These are phyloP conservation scores for Ceriops tagal DNA, from an alignment of 345 rosid genomes.

Conservation along the genomic window DNA sequence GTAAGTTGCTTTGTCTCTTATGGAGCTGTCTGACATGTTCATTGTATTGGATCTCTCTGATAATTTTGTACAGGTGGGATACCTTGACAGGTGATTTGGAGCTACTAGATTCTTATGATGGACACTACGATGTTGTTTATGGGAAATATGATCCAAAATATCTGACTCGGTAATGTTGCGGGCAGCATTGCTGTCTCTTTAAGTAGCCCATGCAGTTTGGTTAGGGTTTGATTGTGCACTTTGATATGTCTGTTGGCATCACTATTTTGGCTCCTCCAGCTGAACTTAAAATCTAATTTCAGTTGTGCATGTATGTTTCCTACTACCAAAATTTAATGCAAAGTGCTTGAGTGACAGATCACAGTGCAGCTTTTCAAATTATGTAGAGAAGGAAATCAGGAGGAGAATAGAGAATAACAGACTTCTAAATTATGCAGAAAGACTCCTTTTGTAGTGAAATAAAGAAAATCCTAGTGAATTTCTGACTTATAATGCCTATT, in stretches of 20 bases:
- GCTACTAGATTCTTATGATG: conserved; percentile 76
- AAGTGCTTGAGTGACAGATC: too few relatives aligned
- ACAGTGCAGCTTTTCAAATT: background rate
- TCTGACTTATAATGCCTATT: too few relatives aligned
- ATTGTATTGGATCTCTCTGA: conserved; percentile 24
- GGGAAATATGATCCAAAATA: conserved; percentile 80
- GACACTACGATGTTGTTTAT: conserved; percentile 84
- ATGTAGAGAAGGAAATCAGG: too few relatives aligned
- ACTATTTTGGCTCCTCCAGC: conserved; percentile 18
- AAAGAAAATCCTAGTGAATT: too few relatives aligned
- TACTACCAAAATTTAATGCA: conserved; percentile 10
- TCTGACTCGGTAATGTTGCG: conserved; percentile 62
- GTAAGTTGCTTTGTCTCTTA: conserved; percentile 46
- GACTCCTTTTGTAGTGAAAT: too few relatives aligned
- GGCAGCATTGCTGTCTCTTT: background rate
- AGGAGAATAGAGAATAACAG: too few relatives aligned
- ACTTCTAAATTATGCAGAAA: too few relatives aligned
- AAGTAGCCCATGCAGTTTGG: background rate
- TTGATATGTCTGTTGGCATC: background rate
- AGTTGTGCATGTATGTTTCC: background rate
- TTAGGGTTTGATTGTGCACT: background rate
- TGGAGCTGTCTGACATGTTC: conserved; percentile 12
- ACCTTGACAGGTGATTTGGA: conserved; percentile 85
- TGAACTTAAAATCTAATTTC: conserved; percentile 12
- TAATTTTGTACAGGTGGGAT: conserved; percentile 82